Base-by-base conservation (phyloP, 345 rosid species). In the Hypericum androsaemum region DNA sequence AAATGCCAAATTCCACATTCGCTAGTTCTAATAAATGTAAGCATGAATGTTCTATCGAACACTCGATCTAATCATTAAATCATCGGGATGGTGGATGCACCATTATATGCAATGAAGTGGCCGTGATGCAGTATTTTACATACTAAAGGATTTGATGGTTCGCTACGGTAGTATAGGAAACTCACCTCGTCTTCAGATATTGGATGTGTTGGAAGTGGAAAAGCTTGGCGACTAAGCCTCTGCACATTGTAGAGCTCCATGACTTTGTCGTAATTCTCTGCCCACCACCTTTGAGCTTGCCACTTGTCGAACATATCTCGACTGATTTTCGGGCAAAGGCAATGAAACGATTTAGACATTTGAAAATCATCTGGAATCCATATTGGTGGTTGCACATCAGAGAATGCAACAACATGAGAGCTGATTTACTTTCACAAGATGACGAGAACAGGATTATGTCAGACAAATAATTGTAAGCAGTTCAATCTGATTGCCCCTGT, bases 261-360 rank as follows among this genome's bases (percentile, higher is more conserved):
- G 38, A 66, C 58, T 50, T 52, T 61, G 41, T 66, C 71, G 28
- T 60, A 66, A 42, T 66, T 66, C 58, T 66, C 71, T 35, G 71
- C 71, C 71, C 71, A 66, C 71, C 71, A 66, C 47, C 54, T 66
- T 61, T 66, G 66, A 55, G 71, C 66, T 66, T 66, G 71, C 71
- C 65, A 56, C 44, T 66, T 66, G 62, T 66, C 60, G 45, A 60
- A 61, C 58, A 56, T 66, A 42, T 66, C 71, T 15, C 12, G 98
- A 84, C 68, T 84, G 80, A 52, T 64, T 22, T 22, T 22, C 32
- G 4, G 32, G 4, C 62, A 77, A 61, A 57, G 14, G 67, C 56
- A 45, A 64, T 22, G 64, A 60, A 44, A 42, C 35, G 52, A 14
- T 56, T 35, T 67, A 46, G 49, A 28, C 32, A 46, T 46, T 28